phyloP scores from a whole-genome alignment of 179 eudicot species.

The Silene vulgaris region DNA sequence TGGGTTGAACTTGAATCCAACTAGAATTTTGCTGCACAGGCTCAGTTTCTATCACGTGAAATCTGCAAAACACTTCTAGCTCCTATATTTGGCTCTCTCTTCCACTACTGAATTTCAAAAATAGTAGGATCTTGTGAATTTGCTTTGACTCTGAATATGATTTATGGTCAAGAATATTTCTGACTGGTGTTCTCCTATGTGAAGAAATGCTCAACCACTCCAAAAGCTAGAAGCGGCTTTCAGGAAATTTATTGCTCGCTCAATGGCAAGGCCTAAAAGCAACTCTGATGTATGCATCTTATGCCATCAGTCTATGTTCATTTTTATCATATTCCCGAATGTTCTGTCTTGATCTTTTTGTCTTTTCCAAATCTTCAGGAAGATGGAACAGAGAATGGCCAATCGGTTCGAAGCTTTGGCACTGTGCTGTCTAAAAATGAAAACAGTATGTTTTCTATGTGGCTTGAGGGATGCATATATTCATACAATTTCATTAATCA shows the following conservation, averaged over 20 bases:
- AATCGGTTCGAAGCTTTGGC: constrained; percentile 72
- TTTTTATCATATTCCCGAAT: constrained; percentile 1
- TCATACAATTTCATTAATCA: neutral
- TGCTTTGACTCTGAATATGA: neutral
- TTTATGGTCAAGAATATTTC: constrained; percentile 7
- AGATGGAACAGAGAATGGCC: constrained; percentile 39
- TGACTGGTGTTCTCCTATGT: constrained; percentile 17
- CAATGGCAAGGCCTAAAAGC: constrained; percentile 56
- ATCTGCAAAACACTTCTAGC: too few relatives aligned
- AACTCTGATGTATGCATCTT: constrained; percentile 42
- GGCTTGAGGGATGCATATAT: neutral
- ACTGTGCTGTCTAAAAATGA: constrained; percentile 54
- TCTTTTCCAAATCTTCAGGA: constrained; percentile 43
- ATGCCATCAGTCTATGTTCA: neutral
- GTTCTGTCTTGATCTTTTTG: neutral
- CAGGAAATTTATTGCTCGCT: constrained; percentile 66
- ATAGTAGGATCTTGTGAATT: neutral
- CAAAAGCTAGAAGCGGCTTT: constrained; percentile 68
- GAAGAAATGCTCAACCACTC: constrained; percentile 69
- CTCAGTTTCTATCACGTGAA: too few relatives aligned
- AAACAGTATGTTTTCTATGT: constrained; percentile 34
- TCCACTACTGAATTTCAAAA: neutral
- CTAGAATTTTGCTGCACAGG: too few relatives aligned
- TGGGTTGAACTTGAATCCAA: too few relatives aligned
- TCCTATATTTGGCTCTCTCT: too few relatives aligned